Percentiles rank a stretch among this genome's conserved stretches.
These are phyloP conservation scores for Colletotrichum theobromicola DNA, from an alignment of 2,329 filamentous ascomycete genomes.

Conservation along the genomic window DNA sequence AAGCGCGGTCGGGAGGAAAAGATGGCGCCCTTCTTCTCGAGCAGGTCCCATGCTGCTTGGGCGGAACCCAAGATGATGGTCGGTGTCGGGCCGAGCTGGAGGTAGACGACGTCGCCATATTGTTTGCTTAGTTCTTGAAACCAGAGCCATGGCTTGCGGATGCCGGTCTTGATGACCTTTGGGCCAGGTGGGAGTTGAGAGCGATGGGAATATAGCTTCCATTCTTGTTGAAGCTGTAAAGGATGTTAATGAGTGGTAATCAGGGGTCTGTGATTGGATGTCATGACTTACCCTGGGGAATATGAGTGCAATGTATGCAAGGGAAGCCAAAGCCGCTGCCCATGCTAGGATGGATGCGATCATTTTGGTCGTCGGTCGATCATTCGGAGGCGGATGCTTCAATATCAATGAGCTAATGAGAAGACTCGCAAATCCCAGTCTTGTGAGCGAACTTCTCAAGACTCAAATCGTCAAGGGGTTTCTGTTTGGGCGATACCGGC, in stretches of 20 bases:
- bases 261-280: not conserved
- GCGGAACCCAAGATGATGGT: conserved; percentile 48
- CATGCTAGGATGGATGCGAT: conserved; percentile 19
- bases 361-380: not conserved
- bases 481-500: not conserved
- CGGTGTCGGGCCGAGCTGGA: conserved; percentile 45
- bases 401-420: not conserved
- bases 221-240: conserved; percentile 39
- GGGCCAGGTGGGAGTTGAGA: conserved; percentile 43
- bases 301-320: conserved; percentile 30
- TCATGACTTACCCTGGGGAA: conserved; percentile 28
- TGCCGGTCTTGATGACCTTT: conserved; percentile 38
- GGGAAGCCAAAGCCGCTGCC: conserved; percentile 21
- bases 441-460: fast-evolving
- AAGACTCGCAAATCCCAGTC: not conserved
- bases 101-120: conserved; percentile 46
- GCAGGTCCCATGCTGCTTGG: conserved; percentile 46
- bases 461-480: not conserved
- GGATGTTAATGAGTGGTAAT: not conserved
- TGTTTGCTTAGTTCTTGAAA: conserved; percentile 41
- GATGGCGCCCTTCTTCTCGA: conserved; percentile 46
- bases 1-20: conserved; percentile 51
- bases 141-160: conserved; percentile 47
- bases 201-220: conserved; percentile 42
- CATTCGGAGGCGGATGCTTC: not conserved